Evolutionary conservation across 805 yeast species (phyloP).

Genomic region (Starmerella sirachaensis): DNA sequence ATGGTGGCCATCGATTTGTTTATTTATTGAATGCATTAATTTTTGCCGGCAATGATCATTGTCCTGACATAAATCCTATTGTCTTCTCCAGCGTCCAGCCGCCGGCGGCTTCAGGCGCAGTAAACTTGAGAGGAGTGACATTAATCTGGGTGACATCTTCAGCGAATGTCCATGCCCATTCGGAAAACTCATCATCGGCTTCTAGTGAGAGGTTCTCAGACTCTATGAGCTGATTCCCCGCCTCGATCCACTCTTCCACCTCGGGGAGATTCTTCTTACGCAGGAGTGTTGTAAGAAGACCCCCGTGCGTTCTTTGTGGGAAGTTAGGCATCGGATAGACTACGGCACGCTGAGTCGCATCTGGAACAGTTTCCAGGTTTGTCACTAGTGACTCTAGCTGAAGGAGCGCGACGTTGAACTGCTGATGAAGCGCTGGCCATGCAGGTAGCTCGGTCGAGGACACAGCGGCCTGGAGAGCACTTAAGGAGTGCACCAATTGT

Average conservation of each 20-base stretch:
- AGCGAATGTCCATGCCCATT: constrained; percentile 51
- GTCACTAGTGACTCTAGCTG: constrained; percentile 70
- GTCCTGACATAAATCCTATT: constrained; percentile 19
- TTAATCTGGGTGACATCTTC: constrained; percentile 36
- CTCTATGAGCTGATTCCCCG: constrained; percentile 24
- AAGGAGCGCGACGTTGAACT: constrained; percentile 68
- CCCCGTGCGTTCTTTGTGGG: constrained; percentile 76
- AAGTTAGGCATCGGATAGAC: constrained; percentile 75
- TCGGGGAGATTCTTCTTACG: constrained; percentile 86
- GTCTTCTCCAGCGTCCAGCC: constrained; percentile 21
- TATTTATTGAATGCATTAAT: not conserved
- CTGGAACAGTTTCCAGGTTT: constrained; percentile 51
- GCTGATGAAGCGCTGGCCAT: constrained; percentile 66
- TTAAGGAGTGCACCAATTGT: constrained; percentile 45
- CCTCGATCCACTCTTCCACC: constrained; percentile 70
- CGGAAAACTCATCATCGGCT: constrained; percentile 45
- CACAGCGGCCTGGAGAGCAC: constrained; percentile 44
- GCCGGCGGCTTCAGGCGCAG: constrained; percentile 9
- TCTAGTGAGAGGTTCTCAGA: constrained; percentile 28
- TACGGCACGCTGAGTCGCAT: constrained; percentile 50
- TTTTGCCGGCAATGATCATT: no score
- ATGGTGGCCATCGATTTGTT: not conserved
- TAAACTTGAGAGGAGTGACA: constrained; percentile 20
- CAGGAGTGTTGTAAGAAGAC: constrained; percentile 67
- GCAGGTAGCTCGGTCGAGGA: constrained; percentile 37